phyloP scores from a whole-genome alignment of 2,329 filamentous ascomycete species.

The Aspergillus hiratsukae region DNA sequence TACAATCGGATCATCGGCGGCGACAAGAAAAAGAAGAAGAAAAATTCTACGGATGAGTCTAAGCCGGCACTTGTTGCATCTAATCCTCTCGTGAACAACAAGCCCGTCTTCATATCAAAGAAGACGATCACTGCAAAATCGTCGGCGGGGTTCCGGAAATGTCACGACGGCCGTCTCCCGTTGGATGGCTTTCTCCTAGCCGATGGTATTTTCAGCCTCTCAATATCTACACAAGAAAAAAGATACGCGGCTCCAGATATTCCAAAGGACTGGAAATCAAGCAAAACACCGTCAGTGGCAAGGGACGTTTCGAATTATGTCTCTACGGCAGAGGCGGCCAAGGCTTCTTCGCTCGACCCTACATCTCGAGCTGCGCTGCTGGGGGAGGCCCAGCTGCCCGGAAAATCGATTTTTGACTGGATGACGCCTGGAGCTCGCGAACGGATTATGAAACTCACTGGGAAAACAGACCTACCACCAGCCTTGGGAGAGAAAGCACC shows the following conservation, averaged over 20 bases:
- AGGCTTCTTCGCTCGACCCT: conserved; percentile 69
- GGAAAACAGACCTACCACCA: conserved; percentile 70
- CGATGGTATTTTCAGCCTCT: conserved; percentile 46
- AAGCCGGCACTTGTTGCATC: conserved; percentile 45
- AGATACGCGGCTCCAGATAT: conserved; percentile 42
- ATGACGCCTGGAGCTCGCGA: conserved; percentile 74
- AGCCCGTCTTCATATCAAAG: conserved; percentile 72
- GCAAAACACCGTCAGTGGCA: conserved; percentile 43
- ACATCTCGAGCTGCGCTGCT: conserved; percentile 72
- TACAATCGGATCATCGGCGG: conserved; percentile 79
- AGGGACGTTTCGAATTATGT: conserved; percentile 45
- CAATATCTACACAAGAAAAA: conserved; percentile 42
- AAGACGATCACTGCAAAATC: conserved; percentile 47
- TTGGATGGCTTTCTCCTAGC: conserved; percentile 76
- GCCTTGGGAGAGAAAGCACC: conserved; percentile 70
- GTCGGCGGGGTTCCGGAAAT: conserved; percentile 57
- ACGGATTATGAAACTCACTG: conserved; percentile 69
- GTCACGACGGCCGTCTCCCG: conserved; percentile 76
- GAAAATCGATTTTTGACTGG: conserved; percentile 95
- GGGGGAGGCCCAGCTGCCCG: conserved; percentile 74
- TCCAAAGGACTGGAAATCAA: conserved; percentile 64
- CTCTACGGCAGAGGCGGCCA: conserved; percentile 74
- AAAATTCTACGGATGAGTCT: conserved; percentile 37
- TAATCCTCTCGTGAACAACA: conserved; percentile 62
- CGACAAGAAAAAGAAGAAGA: conserved; percentile 74